A percentile compares a stretch with the other conserved stretches of the same genome.
phyloP scores from a whole-genome alignment of 2,329 filamentous ascomycete genomes.

The Plectosphaerella plurivora region DNA sequence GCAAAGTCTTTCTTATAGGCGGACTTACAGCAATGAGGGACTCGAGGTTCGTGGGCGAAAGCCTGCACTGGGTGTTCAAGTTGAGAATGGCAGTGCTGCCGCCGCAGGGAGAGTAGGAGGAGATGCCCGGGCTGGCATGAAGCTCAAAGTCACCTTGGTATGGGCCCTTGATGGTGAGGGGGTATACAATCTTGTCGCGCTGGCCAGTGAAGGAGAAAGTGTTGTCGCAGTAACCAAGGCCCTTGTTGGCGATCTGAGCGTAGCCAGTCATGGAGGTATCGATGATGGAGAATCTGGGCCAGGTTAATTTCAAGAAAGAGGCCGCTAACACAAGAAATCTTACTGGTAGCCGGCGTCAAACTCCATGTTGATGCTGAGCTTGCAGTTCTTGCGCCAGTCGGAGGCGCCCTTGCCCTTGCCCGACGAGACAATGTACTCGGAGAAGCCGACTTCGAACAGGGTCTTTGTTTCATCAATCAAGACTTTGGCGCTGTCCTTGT shows the following conservation, averaged over 20 bases:
- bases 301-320: background rate
- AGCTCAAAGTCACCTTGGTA: slow-evolving; percentile 17
- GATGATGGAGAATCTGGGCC: slow-evolving; percentile 16
- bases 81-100: slow-evolving; percentile 21
- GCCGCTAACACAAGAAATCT: background rate
- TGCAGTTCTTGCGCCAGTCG: slow-evolving; percentile 22
- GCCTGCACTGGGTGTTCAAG: slow-evolving; percentile 20
- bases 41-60: slow-evolving; percentile 14
- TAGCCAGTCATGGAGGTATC: slow-evolving; percentile 20
- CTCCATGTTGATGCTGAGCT: slow-evolving; percentile 18
- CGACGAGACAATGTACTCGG: slow-evolving; percentile 17
- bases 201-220: slow-evolving; percentile 20
- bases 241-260: slow-evolving; percentile 17
- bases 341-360: slow-evolving; percentile 20
- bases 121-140: slow-evolving; percentile 12
- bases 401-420: slow-evolving; percentile 13
- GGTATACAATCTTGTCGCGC: slow-evolving; percentile 13
- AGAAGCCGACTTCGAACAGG: slow-evolving; percentile 21
- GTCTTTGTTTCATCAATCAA: slow-evolving; percentile 17
- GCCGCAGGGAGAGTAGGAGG: slow-evolving; percentile 18
- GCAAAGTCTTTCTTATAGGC: background rate
- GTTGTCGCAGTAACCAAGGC: slow-evolving; percentile 16
- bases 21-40: slow-evolving; percentile 19
- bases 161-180: slow-evolving; percentile 11
- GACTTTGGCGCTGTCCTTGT: slow-evolving; percentile 15